Percentiles rank a stretch among this genome's conserved stretches.
These are phyloP conservation scores for Guadua angustifolia DNA, from an alignment of 176 grass and related monocot genomes.

Conservation along the genomic window DNA sequence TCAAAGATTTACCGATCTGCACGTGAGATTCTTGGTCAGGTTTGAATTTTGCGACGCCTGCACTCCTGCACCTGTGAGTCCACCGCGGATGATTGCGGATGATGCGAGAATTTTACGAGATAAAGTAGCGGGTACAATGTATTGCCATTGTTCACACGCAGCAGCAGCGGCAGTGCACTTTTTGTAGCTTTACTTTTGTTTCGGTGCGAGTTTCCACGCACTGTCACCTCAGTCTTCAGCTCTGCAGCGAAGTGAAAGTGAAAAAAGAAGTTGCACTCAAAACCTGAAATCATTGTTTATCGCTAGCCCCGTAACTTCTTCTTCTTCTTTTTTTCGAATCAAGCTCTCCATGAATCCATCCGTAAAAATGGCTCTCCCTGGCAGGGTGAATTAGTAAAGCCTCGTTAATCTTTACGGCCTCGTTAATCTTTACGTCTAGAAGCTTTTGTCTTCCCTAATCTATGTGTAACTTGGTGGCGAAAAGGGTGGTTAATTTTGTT, in stretches of 20 bases:
- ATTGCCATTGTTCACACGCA: background rate
- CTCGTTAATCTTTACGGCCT: background rate
- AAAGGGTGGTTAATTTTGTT: slow-evolving; percentile 25
- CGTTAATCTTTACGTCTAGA: background rate
- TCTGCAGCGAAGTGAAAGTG: slow-evolving; percentile 2
- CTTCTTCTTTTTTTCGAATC: too few species aligned
- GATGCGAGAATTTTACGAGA: background rate
- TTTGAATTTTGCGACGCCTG: slow-evolving; percentile 4
- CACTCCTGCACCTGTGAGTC: slow-evolving; percentile 9
- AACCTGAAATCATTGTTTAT: background rate
- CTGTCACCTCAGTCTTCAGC: slow-evolving; percentile 38
- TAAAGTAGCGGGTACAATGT: background rate
- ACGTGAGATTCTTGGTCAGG: slow-evolving; percentile 23
- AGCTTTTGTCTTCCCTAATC: background rate
- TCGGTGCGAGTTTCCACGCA: slow-evolving; percentile 39
- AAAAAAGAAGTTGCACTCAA: background rate
- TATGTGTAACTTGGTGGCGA: background rate
- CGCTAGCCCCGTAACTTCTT: too few species aligned
- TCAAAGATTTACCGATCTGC: background rate
- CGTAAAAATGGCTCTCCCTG: background rate
- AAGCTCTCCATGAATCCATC: too few species aligned
- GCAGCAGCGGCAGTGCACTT: slow-evolving; percentile 36
- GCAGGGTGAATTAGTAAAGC: slow-evolving; percentile 4
- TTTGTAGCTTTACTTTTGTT: slow-evolving; percentile 53
- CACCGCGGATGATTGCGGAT: too few species aligned